These are phyloP conservation scores for Puccinia triticina DNA, from an alignment of 1,284 basidiomycete genomes.

Conservation along the genomic window DNA sequence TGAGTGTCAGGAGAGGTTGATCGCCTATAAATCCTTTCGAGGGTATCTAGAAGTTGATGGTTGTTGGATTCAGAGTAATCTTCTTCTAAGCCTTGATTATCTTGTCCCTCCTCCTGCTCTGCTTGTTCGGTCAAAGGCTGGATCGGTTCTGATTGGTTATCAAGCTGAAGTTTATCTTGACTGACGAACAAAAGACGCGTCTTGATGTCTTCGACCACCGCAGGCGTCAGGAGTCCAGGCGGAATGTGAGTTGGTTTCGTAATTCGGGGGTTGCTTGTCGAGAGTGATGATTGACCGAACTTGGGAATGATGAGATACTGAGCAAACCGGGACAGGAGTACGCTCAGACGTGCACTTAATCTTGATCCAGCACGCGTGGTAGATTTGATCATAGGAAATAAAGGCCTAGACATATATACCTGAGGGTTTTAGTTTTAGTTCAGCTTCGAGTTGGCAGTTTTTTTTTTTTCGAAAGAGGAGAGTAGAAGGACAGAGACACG, in stretches of 20 bases:
- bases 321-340: conserved; percentile 76
- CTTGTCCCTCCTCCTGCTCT: conserved; percentile 4
- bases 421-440: conserved; percentile 60
- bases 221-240: conserved; percentile 8
- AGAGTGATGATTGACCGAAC: conserved; percentile 67
- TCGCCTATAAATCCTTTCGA: conserved; percentile 33
- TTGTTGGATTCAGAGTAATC: conserved; percentile 21
- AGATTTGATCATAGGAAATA: conserved; percentile 76
- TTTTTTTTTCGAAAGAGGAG: background rate
- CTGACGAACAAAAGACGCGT: conserved; percentile 59
- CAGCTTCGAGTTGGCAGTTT: background rate
- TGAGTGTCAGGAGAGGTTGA: conserved; percentile 50
- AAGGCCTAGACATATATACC: conserved; percentile 84
- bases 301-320: conserved; percentile 76
- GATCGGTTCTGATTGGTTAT: conserved; percentile 35
- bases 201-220: conserved; percentile 39
- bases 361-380: conserved; percentile 79
- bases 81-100: background rate
- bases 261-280: conserved; percentile 68
- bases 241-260: background rate
- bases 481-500: background rate
- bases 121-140: conserved; percentile 12
- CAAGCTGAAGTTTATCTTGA: conserved; percentile 13
- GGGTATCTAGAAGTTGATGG: conserved; percentile 37
- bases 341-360: conserved; percentile 74